Conservation (phyloP, 352 stramenopile genomes). For the Pythium phragmiticola region DNA sequence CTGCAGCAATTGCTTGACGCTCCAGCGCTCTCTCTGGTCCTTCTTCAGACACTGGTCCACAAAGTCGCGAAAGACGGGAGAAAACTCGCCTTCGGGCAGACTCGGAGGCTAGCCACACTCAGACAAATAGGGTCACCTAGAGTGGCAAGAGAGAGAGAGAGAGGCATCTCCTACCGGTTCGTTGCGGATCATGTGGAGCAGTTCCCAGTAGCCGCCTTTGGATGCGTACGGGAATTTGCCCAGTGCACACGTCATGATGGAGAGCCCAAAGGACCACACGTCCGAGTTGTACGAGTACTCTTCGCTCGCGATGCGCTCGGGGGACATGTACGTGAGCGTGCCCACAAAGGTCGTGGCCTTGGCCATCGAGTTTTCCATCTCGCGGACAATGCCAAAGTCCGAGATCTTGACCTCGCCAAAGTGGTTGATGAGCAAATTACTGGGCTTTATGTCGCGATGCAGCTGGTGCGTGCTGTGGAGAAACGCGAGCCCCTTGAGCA, state of each 20-base stretch:
- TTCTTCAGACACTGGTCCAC: conserved; percentile 81
- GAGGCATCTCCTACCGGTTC: conserved; percentile 42
- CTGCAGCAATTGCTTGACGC: conserved; percentile 69
- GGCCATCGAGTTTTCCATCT: conserved; percentile 85
- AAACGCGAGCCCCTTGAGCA: conserved; percentile 87
- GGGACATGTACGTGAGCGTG: conserved; percentile 93
- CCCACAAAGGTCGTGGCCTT: conserved; percentile 91
- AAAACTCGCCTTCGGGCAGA: conserved; percentile 72
- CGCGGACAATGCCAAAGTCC: conserved; percentile 81
- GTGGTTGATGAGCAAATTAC: conserved; percentile 93
- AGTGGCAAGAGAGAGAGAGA: neutral
- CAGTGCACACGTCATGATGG: conserved; percentile 89
- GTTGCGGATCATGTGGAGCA: conserved; percentile 89
- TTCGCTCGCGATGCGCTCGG: conserved; percentile 90
- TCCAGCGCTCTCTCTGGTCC: conserved; percentile 77
- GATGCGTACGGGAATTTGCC: conserved; percentile 87
- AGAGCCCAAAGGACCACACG: conserved; percentile 84
- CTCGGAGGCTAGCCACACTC: conserved; percentile 44
- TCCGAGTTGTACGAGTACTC: conserved; percentile 89
- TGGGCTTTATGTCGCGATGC: conserved; percentile 94
- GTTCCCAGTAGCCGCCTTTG: conserved; percentile 87
- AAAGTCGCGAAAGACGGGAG: conserved; percentile 71
- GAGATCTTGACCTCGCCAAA: conserved; percentile 90
- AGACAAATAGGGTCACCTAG: neutral
- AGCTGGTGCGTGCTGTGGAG: conserved; percentile 90